Base-by-base conservation (phyloP, 257 asterid species). In the Solanum dulcamara region DNA sequence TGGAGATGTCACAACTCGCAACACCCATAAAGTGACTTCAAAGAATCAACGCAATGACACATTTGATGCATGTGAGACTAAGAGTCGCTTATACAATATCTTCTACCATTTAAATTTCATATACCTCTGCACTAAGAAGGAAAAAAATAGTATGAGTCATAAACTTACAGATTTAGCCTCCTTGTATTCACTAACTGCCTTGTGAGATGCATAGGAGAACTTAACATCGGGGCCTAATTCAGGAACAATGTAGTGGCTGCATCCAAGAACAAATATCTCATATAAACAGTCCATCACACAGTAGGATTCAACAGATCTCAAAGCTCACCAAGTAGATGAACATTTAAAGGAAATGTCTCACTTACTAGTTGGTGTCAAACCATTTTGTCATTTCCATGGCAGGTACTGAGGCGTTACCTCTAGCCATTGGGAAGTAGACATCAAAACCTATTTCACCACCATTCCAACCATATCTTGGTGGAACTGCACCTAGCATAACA, bases 311-410 rank as follows among this genome's bases (percentile, higher is more conserved):
- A 37, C 84, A 81, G 68, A 81, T 81, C 24, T 81, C 59, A 81
- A 37, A 64, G 55, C 32, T 59, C 17, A 15, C 85, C 30, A 59
- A 2, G 40, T 22, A 22, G 20, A 24, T 26, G 33, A 24, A 60
- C 53, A 15, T 48, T 57, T 82, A 40, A 66, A 40, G 26, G 62
- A 40, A 15, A 46, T 5, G 30, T 13, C 7, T 28, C 84, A 87
- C 92, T 87, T 86, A 88, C 91, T 88, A 91, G 90, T 89, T 89
- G 86, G 92, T 91, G 89, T 91, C 92, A 0, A 89, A 91, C 92
- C 92, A 89, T 91, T 89, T 89, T 87, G 92, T 91, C 93, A 91
- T 89, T 68, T 89, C 92, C 92, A 89, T 89, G 71, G 92, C 91
- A 12, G 92, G 92, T 32, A 91, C 90, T 18, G 92, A 84, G 84